These are phyloP conservation scores for Priceomyces medius DNA, from an alignment of 805 yeast species.

Conservation along the genomic window DNA sequence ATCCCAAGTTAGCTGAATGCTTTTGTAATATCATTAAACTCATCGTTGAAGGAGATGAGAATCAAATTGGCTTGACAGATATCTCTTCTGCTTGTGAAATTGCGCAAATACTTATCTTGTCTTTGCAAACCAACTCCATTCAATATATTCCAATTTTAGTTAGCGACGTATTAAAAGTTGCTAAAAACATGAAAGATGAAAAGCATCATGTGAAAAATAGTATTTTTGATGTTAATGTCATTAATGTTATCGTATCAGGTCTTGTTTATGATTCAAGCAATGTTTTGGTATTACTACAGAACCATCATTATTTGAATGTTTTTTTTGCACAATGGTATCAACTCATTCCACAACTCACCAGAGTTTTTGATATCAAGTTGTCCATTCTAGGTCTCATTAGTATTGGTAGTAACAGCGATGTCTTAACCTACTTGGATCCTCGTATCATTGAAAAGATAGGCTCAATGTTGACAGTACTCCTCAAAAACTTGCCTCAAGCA, in stretches of 20 bases:
- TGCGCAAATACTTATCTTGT: conserved; percentile 60
- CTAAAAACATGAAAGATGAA: conserved; percentile 26
- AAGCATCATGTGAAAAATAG: conserved; percentile 30
- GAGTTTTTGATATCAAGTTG: conserved; percentile 82
- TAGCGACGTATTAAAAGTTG: conserved; percentile 40
- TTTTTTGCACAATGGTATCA: conserved; percentile 71
- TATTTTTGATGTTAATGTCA: conserved; percentile 47
- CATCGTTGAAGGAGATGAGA: conserved; percentile 47
- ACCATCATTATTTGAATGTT: conserved; percentile 39
- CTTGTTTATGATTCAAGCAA: conserved; percentile 58
- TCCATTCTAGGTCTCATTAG: conserved; percentile 67
- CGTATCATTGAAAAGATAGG: conserved; percentile 47
- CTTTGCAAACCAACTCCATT: conserved; percentile 50
- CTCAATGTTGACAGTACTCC: conserved; percentile 46
- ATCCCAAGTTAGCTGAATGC: conserved; percentile 45
- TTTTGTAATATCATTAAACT: conserved; percentile 50
- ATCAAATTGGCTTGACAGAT: conserved; percentile 51
- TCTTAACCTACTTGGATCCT: conserved; percentile 10
- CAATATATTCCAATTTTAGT: conserved; percentile 48
- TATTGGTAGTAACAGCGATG: conserved; percentile 27
- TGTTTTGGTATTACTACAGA: conserved; percentile 52
- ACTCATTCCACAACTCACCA: conserved; percentile 49
- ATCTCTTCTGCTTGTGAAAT: conserved; percentile 58
- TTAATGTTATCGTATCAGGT: conserved; percentile 64
- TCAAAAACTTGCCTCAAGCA: conserved; percentile 71